Evolutionary conservation across 2,329 filamentous ascomycete species (phyloP).

Genomic region (Arthrobotrys pseudoclavata): DNA sequence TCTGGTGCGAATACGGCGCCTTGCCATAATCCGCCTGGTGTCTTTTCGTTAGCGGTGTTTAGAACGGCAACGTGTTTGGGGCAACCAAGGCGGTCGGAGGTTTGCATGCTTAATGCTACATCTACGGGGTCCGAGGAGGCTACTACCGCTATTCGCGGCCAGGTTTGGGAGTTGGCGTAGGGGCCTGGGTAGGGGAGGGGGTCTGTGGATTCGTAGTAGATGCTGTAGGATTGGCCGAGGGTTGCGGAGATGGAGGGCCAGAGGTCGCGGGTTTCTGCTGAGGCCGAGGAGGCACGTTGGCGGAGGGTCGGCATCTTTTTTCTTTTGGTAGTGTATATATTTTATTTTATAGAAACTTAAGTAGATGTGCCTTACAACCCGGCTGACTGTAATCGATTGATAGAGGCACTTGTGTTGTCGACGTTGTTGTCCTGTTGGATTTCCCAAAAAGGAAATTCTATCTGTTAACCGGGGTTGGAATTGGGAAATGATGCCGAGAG

Average conservation of each 20-base stretch:
- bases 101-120: conserved; percentile 67
- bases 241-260: conserved; percentile 59
- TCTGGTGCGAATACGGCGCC: conserved; percentile 75
- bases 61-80: conserved; percentile 69
- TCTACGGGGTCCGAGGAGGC: conserved; percentile 74
- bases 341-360: background rate
- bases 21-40: conserved; percentile 85
- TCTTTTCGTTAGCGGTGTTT: conserved; percentile 81
- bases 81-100: conserved; percentile 47
- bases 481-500: conserved; percentile 13
- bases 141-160: conserved; percentile 66
- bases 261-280: conserved; percentile 59
- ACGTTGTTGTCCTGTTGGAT: conserved; percentile 1
- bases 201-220: conserved; percentile 56
- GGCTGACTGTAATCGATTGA: too few relatives aligned
- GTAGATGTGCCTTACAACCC: too few relatives aligned
- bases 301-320: conserved; percentile 61
- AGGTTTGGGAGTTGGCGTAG: conserved; percentile 27
- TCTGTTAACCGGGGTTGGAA: background rate
- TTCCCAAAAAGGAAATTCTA: background rate
- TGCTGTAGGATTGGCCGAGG: conserved; percentile 58
- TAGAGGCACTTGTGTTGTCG: background rate
- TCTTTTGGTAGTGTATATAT: background rate
- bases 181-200: conserved; percentile 58
- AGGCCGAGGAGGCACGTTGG: conserved; percentile 60